phyloP scores from a whole-genome alignment of 495 filamentous ascomycete genomes.

The Neurospora africana region DNA sequence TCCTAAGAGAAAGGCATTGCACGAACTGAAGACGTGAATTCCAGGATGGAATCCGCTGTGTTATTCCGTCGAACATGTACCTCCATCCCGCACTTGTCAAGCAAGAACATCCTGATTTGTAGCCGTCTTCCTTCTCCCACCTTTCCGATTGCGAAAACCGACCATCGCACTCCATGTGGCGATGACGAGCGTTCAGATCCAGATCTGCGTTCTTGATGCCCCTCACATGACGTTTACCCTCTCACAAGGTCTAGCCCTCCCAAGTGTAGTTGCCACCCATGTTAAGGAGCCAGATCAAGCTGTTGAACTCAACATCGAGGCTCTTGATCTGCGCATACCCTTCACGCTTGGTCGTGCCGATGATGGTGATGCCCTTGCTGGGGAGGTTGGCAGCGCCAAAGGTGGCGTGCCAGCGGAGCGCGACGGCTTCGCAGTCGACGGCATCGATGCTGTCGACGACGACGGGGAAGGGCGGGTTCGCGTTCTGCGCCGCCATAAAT shows the following conservation, averaged over 20 bases:
- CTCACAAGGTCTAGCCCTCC: constrained; percentile 15
- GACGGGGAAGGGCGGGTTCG: constrained; percentile 26
- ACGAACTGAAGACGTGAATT: background rate
- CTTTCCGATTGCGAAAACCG: background rate
- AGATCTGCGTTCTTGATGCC: background rate
- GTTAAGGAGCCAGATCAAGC: constrained; percentile 27
- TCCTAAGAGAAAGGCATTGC: background rate
- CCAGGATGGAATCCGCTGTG: background rate
- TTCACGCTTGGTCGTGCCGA: constrained; percentile 19
- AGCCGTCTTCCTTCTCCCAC: background rate
- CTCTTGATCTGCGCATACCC: constrained; percentile 23
- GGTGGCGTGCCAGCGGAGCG: constrained; percentile 27
- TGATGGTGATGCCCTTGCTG: constrained; percentile 23
- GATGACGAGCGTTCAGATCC: background rate
- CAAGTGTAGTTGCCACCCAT: constrained; percentile 27
- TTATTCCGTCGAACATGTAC: background rate
- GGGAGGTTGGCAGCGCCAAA: constrained; percentile 25
- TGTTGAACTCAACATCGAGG: constrained; percentile 29
- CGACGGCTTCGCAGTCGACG: constrained; percentile 22
- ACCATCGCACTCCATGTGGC: background rate
- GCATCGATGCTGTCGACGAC: constrained; percentile 22
- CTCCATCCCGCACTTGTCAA: background rate
- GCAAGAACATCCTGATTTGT: background rate
- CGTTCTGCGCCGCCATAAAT: constrained; percentile 25
- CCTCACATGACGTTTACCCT: background rate